These are phyloP conservation scores for Chlorella sorokiniana DNA, from an alignment of 139 green algal species.

Conservation along the genomic window DNA sequence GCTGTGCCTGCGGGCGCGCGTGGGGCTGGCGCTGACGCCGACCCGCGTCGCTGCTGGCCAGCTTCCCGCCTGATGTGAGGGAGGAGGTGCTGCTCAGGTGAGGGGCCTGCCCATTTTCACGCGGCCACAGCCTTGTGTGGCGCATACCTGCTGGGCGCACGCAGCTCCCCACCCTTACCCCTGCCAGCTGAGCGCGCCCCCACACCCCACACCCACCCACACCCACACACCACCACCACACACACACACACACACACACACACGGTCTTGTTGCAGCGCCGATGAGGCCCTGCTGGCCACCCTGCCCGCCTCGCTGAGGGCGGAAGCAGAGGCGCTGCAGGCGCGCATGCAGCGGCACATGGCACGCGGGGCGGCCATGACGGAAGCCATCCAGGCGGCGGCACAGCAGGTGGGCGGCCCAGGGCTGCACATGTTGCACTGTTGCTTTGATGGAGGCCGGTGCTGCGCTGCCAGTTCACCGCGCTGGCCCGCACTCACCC, in stretches of 20 bases:
- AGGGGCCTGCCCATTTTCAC: background rate
- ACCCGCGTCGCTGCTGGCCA: slow-evolving; percentile 87
- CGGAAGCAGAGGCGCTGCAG: slow-evolving; percentile 75
- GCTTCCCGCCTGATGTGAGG: slow-evolving; percentile 86
- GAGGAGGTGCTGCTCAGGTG: slow-evolving; percentile 78
- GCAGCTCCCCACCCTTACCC: background rate
- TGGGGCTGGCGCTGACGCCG: no score
- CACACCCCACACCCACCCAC: background rate
- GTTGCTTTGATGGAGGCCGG: background rate
- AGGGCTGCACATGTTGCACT: background rate
- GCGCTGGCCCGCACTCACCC: no score
- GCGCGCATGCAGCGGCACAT: slow-evolving; percentile 23
- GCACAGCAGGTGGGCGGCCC: slow-evolving; percentile 20
- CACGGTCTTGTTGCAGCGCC: no score
- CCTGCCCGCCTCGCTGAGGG: slow-evolving; percentile 78
- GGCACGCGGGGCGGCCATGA: slow-evolving; percentile 5
- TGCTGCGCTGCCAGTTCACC: background rate
- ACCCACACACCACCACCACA: no score
- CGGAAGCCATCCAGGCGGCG: slow-evolving; percentile 18
- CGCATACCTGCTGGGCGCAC: background rate
- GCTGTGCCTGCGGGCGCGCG: slow-evolving; percentile 67
- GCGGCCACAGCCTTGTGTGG: background rate
- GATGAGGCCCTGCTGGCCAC: slow-evolving; percentile 80
- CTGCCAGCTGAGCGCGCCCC: no score
- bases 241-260: no score